phyloP scores from a whole-genome alignment of 179 eudicot genomes.

The Pouteria campechiana region DNA sequence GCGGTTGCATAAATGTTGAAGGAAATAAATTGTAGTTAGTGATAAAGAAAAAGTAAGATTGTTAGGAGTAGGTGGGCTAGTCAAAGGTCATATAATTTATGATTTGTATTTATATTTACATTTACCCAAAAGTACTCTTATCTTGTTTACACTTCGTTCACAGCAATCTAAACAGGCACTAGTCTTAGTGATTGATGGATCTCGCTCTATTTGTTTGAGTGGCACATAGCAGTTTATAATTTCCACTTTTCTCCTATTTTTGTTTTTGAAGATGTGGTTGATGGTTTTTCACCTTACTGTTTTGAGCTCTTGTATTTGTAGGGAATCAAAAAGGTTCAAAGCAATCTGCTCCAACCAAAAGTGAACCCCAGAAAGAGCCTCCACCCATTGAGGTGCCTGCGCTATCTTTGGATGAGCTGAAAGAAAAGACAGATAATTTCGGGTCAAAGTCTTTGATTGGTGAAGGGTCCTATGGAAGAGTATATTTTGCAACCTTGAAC shows the following conservation, averaged over 20 bases:
- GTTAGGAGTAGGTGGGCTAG: no score
- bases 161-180: no score
- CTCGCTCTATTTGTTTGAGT: not conserved
- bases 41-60: no score
- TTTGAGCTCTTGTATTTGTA: not conserved
- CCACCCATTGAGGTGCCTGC: conserved; percentile 29
- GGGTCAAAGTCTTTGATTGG: conserved; percentile 38
- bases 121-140: no score
- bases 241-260: not conserved
- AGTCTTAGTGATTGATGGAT: no score
- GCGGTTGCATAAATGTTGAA: no score
- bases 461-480: conserved; percentile 51
- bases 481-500: conserved; percentile 24
- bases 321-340: conserved; percentile 17
- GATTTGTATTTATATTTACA: no score
- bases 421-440: conserved; percentile 35
- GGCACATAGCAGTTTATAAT: not conserved
- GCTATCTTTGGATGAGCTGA: conserved; percentile 27
- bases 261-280: not conserved
- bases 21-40: no score
- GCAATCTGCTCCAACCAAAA: conserved; percentile 13
- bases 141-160: not conserved
- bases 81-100: no score
- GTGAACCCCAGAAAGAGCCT: conserved; percentile 15
- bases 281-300: not conserved